Evolutionary conservation across 805 yeast genomes (phyloP).

Genomic region (Saccharomycopsis babjevae): DNA sequence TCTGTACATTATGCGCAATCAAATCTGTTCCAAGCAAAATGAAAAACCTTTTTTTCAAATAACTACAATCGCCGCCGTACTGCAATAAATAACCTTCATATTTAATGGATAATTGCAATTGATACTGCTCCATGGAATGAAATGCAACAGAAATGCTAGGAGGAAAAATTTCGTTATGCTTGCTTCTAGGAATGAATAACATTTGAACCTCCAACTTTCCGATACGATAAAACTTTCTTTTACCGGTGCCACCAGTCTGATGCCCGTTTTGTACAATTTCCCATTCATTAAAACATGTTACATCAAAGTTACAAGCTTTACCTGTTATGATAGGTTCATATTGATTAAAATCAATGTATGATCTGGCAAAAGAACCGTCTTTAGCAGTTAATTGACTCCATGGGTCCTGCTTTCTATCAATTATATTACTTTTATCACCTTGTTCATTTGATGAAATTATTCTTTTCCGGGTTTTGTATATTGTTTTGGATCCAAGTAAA

Average conservation of each 20-base stretch:
- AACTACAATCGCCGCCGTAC: conserved; percentile 80
- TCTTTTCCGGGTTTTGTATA: conserved; percentile 30
- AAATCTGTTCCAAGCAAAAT: conserved; percentile 57
- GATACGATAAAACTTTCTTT: conserved; percentile 42
- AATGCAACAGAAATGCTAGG: conserved; percentile 49
- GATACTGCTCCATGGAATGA: conserved; percentile 30
- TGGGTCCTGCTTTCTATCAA: conserved; percentile 31
- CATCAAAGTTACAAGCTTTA: conserved; percentile 37
- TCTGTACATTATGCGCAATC: conserved; percentile 62
- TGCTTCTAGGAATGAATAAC: conserved; percentile 56
- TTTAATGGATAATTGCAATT: conserved; percentile 25
- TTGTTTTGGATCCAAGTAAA: conserved; percentile 33
- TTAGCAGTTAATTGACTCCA: conserved; percentile 60
- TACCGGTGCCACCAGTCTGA: conserved; percentile 22
- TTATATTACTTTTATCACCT: conserved; percentile 14
- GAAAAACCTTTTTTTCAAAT: conserved; percentile 64
- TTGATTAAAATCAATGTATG: conserved; percentile 53
- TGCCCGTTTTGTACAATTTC: conserved; percentile 23
- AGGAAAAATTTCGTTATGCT: conserved; percentile 53
- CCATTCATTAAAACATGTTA: conserved; percentile 81
- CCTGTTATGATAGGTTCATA: conserved; percentile 49
- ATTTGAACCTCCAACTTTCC: conserved; percentile 57
- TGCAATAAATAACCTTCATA: conserved; percentile 70
- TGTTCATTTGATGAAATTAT: conserved; percentile 39
- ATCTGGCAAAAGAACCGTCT: conserved; percentile 85